Conservation (phyloP, 2,329 filamentous ascomycete genomes). For the Blastomyces parvus region DNA sequence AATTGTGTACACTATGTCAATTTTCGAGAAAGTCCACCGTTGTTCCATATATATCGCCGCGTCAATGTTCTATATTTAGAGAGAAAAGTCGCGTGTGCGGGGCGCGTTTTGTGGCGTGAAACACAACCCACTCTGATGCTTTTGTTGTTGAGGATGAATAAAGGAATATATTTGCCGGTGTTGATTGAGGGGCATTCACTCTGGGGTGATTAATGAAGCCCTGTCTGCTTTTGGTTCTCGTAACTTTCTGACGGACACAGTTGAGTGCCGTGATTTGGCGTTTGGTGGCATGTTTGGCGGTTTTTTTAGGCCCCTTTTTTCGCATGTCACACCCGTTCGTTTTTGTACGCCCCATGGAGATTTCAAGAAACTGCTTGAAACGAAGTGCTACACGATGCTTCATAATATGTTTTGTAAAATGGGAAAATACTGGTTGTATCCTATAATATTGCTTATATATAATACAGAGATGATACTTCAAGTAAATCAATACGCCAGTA, state of each 20-base stretch:
- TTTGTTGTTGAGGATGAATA: background rate
- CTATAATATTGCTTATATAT: background rate
- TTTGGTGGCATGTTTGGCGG: background rate
- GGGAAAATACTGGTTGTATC: background rate
- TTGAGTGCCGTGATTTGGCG: background rate
- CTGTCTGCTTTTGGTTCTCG: background rate
- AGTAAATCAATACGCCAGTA: constrained; percentile 1
- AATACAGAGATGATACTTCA: background rate
- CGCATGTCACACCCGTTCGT: no score
- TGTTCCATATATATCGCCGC: background rate
- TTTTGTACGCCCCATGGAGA: background rate
- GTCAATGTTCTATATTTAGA: background rate
- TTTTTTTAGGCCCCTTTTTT: background rate
- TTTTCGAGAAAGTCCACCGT: background rate
- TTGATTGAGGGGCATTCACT: background rate
- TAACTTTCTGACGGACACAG: background rate
- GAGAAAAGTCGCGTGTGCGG: background rate
- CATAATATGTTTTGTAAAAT: background rate
- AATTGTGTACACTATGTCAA: background rate
- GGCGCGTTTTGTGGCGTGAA: background rate
- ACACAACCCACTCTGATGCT: background rate
- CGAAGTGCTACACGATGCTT: background rate
- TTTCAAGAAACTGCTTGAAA: background rate
- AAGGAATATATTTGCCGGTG: background rate
- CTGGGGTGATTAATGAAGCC: background rate